Evolutionary conservation across 805 yeast species (phyloP).

Genomic region (Metschnikowia kofuensis): DNA sequence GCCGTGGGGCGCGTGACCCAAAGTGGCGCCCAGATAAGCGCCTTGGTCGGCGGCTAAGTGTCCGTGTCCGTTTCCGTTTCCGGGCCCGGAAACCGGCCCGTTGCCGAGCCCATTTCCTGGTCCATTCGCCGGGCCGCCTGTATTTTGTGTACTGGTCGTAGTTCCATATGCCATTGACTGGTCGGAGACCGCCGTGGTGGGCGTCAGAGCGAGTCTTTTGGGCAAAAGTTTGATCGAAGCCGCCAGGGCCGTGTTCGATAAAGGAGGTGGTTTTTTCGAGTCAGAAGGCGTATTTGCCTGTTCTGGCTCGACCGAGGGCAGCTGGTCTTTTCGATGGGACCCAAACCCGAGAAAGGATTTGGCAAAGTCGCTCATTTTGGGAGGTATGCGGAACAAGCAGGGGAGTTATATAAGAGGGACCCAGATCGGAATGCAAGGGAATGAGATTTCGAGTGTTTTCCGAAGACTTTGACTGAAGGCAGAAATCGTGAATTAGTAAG

Average conservation of each 20-base stretch:
- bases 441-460: too few species aligned
- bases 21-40: background rate
- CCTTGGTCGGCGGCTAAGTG: background rate
- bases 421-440: too few species aligned
- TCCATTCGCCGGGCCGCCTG: background rate
- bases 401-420: too few species aligned
- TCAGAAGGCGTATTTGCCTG: background rate
- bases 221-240: conserved; percentile 24
- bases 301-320: conserved; percentile 10
- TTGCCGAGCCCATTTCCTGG: conserved; percentile 1
- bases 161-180: conserved; percentile 69
- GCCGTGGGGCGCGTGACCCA: background rate
- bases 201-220: conserved; percentile 43
- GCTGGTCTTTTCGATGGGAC: conserved; percentile 28
- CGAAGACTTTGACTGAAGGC: too few species aligned
- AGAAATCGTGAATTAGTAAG: too few species aligned
- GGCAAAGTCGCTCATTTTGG: conserved; percentile 43
- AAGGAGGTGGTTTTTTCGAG: background rate
- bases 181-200: conserved; percentile 67
- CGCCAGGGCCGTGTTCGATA: background rate
- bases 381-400: background rate
- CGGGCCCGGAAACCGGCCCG: background rate
- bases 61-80: background rate
- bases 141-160: conserved; percentile 29
- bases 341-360: conserved; percentile 43